Evolutionary conservation across 1,284 basidiomycete species (phyloP), one percentile per base, ranked within the genome.

Genomic region (Apiotrichum siamense): DNA sequence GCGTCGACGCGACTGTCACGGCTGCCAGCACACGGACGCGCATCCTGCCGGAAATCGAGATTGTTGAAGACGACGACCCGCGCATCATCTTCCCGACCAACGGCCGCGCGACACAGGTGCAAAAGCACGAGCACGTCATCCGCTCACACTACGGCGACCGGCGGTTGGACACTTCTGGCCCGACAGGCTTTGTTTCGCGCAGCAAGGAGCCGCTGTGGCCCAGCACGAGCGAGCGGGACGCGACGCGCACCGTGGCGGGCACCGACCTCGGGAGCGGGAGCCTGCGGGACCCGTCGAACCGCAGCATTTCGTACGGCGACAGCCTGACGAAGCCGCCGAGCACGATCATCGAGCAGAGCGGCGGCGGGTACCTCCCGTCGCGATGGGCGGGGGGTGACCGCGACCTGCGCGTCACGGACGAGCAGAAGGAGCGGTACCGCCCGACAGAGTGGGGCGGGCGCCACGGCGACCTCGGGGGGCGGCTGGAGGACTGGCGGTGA

Each of bases 381-480:
- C 49, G 72, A 36, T 75, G 73, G 73, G 72, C 72, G 15, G 62
- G 50, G 26, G 73, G 73, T 20, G 73, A 75, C 57, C 63, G 61
- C 24, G 33, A 58, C 23, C 51, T 73, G 23, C 54, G 73, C 18
- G 40, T 57, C 29, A 70, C 67, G 12, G 70, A 70, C 47, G 64
- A 68, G 38, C 65, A 66, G 29, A 68, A 67, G 53, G 70, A 74
- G 36, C 62, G 53, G 49, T 75, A 75, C 55, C 63, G 73, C 40
- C 73, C 73, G 11, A 59, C 59, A 39, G 73, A 75, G 54, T 75
- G 70, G 72, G 64, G 63, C 20, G 67, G 65, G 6, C 65, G 65
- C 47, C 55, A 64, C 25, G 69, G 68, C 24, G 65, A 67, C 51
- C 48, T 65, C 17, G 67, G 62, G 18, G 70, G 67, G 2, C 59